Base-by-base conservation (phyloP, 352 stramenopile genomes). In the Phytophthora capsici region DNA sequence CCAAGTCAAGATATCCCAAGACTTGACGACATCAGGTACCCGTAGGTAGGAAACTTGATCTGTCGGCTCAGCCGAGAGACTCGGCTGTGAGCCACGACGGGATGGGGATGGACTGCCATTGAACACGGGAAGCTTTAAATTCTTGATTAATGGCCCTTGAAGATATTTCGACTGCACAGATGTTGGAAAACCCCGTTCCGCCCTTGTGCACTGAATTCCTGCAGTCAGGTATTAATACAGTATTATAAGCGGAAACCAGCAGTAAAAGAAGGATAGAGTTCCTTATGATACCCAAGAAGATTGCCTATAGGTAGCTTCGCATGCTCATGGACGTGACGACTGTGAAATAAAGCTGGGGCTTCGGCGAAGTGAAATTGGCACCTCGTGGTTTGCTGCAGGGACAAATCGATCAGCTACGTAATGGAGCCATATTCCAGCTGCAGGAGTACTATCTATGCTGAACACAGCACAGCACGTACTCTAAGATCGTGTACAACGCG, bases 41-140 rank as follows among this genome's bases (percentile, higher is more conserved):
- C 26, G 55, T 46, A 53, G 57, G 12, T n/a, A 43, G 17, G 14
- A 30, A 45, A 37, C 30, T 37, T 52, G 12, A 57, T 44, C 32
- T 53, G 49, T 66, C 59, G 59, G n/a, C n/a, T n/a, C n/a, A n/a
- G n/a, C n/a, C n/a, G n/a, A n/a, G n/a, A n/a, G n/a, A n/a, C n/a
- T n/a, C n/a, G n/a, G 59, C 50, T 67, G 59, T 52, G 58, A 67
- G 52, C 59, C 16, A 55, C 13, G 23, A 53, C 32, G 36, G 51
- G 59, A 67, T 67, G 59, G 59, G 23, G 58, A 62, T 67, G 59
- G 59, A 67, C 59, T 67, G 50, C 41, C 36, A 60, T 32, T 67
- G 59, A 67, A 55, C 59, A 62, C 41, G 41, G 50, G 23, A 34
- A 38, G 17, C 32, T 47, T 6, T 3, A 17, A n/a, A 17, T 62